Evolutionary conservation across 192 early-diverging fungal species (phyloP), one percentile per base, ranked within the genome.

Genomic region (Coemansia sp.): DNA sequence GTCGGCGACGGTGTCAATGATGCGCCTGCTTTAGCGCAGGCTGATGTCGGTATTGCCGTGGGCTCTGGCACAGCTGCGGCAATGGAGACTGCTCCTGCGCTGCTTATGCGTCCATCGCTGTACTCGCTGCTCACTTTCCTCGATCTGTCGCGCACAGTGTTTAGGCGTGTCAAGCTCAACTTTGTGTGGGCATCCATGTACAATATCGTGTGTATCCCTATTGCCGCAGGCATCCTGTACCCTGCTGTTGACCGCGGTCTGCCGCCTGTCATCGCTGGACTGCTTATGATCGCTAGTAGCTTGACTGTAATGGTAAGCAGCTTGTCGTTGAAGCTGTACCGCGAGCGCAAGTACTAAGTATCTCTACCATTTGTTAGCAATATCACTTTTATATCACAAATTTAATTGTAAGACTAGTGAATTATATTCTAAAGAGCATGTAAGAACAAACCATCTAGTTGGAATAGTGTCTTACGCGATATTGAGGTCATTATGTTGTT

Each of bases 1-100:
- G 88, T 95, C 6, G 96, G 96, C 26, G 96, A 98, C 73, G 96
- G 96, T 16, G 95, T 98, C 74, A 98, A 98, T 64, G 96, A 97
- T 80, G 90, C 95, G 4, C 89, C 93, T 44, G 96, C 96, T 2
- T 78, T 98, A 2, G 92, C 95, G 4, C 91, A 93, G 67, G 89
- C 95, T 2, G 92, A 96, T 80, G 86, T 98, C 33, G 94, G 95
- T 5, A 92, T 98, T 63, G 93, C 96, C 4, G 86, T 98, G 30
- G 92, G 94, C 14, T 90, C 89, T 6, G 96, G 94, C 9, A 94
- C 95, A 0, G 95, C 95, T 37, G 88, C 95, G 47, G 94, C 95
- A 3, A 93, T 96, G 62, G 94, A 98, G 77, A 88, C 95, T 0
- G 93, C 96, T 10, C 89, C 91, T 21, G 91, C 89, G 28, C 87